Base-by-base conservation (phyloP, 2,329 filamentous ascomycete species). In the Alternaria triticimaculans region DNA sequence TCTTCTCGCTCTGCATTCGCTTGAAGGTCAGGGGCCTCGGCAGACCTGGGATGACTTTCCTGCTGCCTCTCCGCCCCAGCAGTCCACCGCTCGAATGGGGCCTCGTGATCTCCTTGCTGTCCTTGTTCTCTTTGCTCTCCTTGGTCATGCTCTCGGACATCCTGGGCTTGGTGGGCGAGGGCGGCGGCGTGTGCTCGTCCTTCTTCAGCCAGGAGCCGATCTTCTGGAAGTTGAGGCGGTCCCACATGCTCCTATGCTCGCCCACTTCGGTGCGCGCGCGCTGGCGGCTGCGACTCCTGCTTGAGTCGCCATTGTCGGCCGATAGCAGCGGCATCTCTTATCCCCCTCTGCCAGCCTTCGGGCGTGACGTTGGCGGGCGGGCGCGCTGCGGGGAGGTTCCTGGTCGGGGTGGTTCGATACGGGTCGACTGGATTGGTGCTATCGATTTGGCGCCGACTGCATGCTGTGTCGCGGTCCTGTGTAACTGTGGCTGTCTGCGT, bases 1-100 rank as follows among this genome's bases (percentile, higher is more conserved):
- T 87, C 66, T 88, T 87, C 80, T 97, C 94, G 26, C 93, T 95
- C 76, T 92, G 87, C 78, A 95, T 93, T 72, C 94, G 88, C 80
- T 90, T 91, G 81, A 96, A 94, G 0, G 93, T 96, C 72, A 90
- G 88, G 5, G 89, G 84, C 53, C 93, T 88, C 43, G 93, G 92
- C 41, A 97, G 82, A 15, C 91, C 90, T 18, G 93, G 91, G 15
- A 94, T 88, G n/a, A 93, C 92, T 73, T 86, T 89, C 69, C 88
- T 78, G 63, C 76, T 79, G 55, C 74, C 64, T 58, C 76, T 70
- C 56, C 76, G 70, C 25, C 68, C 55, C 64, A 78, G 61, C 58
- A 78, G 64, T 0, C 74, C 74, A 23, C 70, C 76, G 49, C 76
- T 78, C 46, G 77, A 78, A 51, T 76, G 76, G 57, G 74, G 78